Conservation (phyloP, 2,329 filamentous ascomycete species). For the Aurifilum marmelostoma region DNA sequence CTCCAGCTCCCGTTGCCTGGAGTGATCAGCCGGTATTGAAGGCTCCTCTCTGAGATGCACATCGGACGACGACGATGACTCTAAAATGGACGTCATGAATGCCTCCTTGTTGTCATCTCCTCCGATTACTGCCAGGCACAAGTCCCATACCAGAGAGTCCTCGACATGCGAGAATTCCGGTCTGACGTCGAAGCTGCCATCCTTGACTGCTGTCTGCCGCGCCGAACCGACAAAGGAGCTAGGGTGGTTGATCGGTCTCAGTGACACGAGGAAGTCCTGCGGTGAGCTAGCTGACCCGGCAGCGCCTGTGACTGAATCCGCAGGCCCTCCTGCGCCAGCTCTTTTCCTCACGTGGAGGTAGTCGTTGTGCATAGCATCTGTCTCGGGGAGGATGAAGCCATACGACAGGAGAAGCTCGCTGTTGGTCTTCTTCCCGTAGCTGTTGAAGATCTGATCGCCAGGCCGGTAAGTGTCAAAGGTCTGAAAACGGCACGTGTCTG, state of each 20-base stretch:
- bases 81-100: conserved; percentile 23
- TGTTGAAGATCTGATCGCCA: conserved; percentile 66
- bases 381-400: conserved; percentile 60
- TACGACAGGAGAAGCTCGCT: conserved; percentile 69
- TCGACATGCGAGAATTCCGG: conserved; percentile 55
- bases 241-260: conserved; percentile 50
- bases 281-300: conserved; percentile 17
- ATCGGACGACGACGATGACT: conserved; percentile 2
- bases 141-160: conserved; percentile 56
- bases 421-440: conserved; percentile 76
- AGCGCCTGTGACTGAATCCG: conserved; percentile 26
- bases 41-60: not conserved
- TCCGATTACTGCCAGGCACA: conserved; percentile 45
- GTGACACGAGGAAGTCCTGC: conserved; percentile 55
- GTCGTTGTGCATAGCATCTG: conserved; percentile 58
- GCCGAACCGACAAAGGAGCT: conserved; percentile 52
- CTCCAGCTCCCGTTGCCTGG: conserved; percentile 31
- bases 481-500: conserved; percentile 46
- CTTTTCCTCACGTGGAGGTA: conserved; percentile 61
- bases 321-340: conserved; percentile 35
- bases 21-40: not conserved
- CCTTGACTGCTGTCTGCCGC: conserved; percentile 39
- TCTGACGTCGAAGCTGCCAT: conserved; percentile 37
- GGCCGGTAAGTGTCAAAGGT: conserved; percentile 48
- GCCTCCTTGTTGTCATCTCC: conserved; percentile 33